These are phyloP conservation scores for Jasminum sambac DNA, from an alignment of 257 asterid species.

Conservation along the genomic window DNA sequence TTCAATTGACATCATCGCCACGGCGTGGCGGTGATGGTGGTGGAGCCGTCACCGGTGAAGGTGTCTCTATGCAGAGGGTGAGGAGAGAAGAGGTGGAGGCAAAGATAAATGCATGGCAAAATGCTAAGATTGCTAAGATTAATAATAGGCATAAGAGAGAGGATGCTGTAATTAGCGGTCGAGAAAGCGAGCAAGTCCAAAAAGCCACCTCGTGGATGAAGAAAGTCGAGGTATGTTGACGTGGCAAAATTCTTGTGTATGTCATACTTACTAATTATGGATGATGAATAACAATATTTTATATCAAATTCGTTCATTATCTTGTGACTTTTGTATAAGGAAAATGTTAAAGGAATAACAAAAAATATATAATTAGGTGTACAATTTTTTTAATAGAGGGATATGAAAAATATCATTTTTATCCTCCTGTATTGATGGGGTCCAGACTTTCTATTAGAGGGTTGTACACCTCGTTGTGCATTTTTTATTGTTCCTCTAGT, in stretches of 20 bases:
- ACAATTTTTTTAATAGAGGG: no score
- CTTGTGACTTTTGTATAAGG: no score
- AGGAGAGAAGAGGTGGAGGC: slow-evolving; percentile 89
- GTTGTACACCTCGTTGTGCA: no score
- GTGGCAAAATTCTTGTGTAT: neutral
- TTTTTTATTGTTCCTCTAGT: neutral
- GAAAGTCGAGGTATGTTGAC: slow-evolving; percentile 83
- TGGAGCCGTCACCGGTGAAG: slow-evolving; percentile 21
- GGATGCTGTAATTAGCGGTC: slow-evolving; percentile 69
- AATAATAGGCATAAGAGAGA: slow-evolving; percentile 89
- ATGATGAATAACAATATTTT: no score
- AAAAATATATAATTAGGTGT: no score
- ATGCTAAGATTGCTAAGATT: slow-evolving; percentile 73
- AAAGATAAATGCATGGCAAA: slow-evolving; percentile 89
- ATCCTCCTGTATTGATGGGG: no score
- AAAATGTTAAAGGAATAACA: no score
- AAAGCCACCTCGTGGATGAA: slow-evolving; percentile 90
- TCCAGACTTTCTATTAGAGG: no score
- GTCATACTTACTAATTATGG: neutral
- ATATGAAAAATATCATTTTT: no score
- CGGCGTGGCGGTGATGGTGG: slow-evolving; percentile 24
- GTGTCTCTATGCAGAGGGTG: slow-evolving; percentile 55
- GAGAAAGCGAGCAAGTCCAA: slow-evolving; percentile 87
- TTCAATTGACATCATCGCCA: slow-evolving; percentile 38
- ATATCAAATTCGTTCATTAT: no score